Evolutionary conservation across 768 basidiomycete species (phyloP), one percentile per base, ranked within the genome.

Genomic region (Russula vinacea): DNA sequence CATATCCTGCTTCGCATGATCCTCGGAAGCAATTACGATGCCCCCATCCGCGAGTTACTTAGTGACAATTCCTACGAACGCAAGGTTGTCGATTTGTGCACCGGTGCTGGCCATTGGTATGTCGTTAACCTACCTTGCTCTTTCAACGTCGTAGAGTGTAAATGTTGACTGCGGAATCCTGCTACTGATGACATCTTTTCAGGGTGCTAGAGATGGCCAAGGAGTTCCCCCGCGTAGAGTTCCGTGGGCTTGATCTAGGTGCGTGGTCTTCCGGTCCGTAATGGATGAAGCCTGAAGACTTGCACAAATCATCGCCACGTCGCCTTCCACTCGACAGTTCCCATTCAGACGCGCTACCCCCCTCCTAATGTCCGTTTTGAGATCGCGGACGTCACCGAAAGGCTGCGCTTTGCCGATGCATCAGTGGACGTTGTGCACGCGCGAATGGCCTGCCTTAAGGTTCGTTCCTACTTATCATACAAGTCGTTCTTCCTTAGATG

Each of bases 161-260:
- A 35, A 52, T 24, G 42, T 50, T 44, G 14, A 55, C 29, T 3
- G 52, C 26, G 24, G 50, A 53, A 13, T 24, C 45, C 37, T 26
- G 1, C 19, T 42, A n/a, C 49, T 51, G 42, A 19, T 59, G 26
- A 33, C 53, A 7, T 26, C 14, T 13, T 13, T 40, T 66, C 71
- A 92, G 90, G 90, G 78, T 85, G 5, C 79, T 87, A 74, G 87
- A 90, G 68, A 87, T 92, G 85, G 88, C 87, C 60, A 73, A 71
- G 52, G 77, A 78, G 55, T 92, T 87, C 72, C 85, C 84, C 19
- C 77, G 82, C 69, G 87, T 83, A 65, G 75, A 76, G 69, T 89
- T 92, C 72, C 78, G 81, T 68, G 91, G 87, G 47, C 73, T 90
- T 57, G 91, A 93, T 75, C 87, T 90, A 68, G 90, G 90, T 91